Evolutionary conservation across 2,329 filamentous ascomycete species (phyloP), one percentile per base, ranked within the genome.

Genomic region (Arthrobotrys sinensis): DNA sequence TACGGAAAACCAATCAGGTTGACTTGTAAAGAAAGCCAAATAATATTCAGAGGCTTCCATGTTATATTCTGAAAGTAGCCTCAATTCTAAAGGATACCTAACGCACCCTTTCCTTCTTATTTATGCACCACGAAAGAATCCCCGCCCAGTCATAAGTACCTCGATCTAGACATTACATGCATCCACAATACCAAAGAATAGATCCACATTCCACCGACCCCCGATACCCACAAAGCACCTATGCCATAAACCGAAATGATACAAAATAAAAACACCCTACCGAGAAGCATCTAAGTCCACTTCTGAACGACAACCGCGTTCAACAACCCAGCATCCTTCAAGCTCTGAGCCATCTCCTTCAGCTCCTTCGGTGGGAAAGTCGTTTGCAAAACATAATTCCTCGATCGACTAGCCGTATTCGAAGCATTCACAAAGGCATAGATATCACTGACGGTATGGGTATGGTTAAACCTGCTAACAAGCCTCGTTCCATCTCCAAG

Each of bases 291-390:
- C 55, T 43, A 85, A 67, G 81, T 86, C 87, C 87, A 88, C 83
- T 88, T 88, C 82, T 88, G 87, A 75, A 88, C 87, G 38, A 88
- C 86, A n/a, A 87, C 86, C 0, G 87, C 87, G 24, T 87, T 87
- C 12, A 87, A 84, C 84, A 87, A 48, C 85, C 87, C 79, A 86
- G 81, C 69, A 83, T 85, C 80, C 83, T 84, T 55, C 52, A 82
- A 71, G 11, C 73, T 81, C 63, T 81, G 76, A 7, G 80, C 82
- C 84, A 90, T 91, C 82, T 96, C 92, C 1, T 88, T 90, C 80
- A 95, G 88, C 67, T 95, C 91, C 85, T 93, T 94, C 82, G 90
- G 93, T 3, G 93, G 93, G 84, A 96, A 96, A 0, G 92, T 95
- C 0, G 93, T 96, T 80, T 91, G 92, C 50, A 96, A 86, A 1